Percentiles rank a stretch among this genome's conserved stretches.
Evolutionary conservation across 306 rosid genomes (phyloP).

Genomic region (Chamaecrista fasciculata): DNA sequence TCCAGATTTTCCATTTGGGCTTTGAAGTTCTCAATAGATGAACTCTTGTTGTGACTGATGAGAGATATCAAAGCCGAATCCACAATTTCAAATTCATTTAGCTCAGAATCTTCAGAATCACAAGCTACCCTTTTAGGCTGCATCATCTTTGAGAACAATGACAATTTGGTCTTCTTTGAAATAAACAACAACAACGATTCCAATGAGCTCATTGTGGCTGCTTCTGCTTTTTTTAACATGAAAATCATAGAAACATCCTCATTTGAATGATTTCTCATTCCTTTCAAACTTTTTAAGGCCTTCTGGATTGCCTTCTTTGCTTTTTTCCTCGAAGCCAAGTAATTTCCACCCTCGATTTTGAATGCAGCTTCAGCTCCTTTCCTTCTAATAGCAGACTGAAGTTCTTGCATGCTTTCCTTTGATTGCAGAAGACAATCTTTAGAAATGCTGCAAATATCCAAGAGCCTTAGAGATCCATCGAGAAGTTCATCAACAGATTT

Average conservation of each 20-base stretch:
- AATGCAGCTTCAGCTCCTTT: not conserved
- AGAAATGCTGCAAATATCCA: conserved; percentile 2
- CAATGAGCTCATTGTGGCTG: conserved; percentile 19
- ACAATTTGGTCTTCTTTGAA: conserved; percentile 28
- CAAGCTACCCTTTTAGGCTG: conserved; percentile 30
- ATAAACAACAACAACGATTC: conserved; percentile 31
- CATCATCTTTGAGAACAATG: conserved; percentile 29
- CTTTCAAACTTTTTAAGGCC: conserved; percentile 26
- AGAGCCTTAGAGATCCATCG: conserved; percentile 14
- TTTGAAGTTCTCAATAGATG: not conserved
- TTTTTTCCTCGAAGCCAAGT: conserved; percentile 24
- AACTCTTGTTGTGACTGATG: not conserved
- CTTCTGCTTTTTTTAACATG: conserved; percentile 29
- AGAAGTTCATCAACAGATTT: not conserved
- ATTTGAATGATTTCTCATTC: conserved; percentile 1
- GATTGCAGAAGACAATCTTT: conserved; percentile 8
- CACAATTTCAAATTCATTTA: conserved; percentile 28
- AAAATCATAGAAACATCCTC: not conserved
- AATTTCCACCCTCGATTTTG: conserved; percentile 7
- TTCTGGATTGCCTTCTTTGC: conserved; percentile 31
- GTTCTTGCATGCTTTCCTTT: conserved; percentile 17
- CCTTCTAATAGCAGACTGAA: conserved; percentile 18
- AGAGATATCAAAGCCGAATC: conserved; percentile 23
- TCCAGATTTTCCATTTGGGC: conserved; percentile 5
- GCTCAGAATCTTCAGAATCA: conserved; percentile 14